Evolutionary conservation across 176 grass and related monocot species (phyloP).

Genomic region (Dendrocalamus sinicus): DNA sequence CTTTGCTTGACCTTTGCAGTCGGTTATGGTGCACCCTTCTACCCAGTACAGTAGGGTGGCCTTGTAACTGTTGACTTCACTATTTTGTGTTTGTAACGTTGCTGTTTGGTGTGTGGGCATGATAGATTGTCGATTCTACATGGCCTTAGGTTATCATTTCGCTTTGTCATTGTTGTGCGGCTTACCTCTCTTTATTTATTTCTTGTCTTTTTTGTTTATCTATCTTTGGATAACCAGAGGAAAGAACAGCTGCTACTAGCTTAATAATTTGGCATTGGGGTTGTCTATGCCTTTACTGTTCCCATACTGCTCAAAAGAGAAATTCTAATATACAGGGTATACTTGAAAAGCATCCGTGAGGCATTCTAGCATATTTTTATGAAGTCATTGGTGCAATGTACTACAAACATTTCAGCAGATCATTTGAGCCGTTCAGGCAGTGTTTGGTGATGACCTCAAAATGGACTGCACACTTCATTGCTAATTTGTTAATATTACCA

Average conservation of each 20-base stretch:
- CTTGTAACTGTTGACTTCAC: background rate
- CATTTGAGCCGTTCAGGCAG: constrained; percentile 1
- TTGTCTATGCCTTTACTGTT: background rate
- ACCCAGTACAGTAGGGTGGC: background rate
- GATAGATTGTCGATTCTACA: background rate
- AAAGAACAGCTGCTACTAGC: constrained; percentile 29
- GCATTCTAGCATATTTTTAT: constrained; percentile 8
- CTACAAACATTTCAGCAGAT: constrained; percentile 15
- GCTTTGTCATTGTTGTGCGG: background rate
- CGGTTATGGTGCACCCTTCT: background rate
- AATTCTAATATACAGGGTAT: background rate
- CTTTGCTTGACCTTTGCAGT: background rate
- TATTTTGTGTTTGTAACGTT: constrained; percentile 20
- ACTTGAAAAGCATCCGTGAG: background rate
- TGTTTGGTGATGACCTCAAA: constrained; percentile 34
- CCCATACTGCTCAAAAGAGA: background rate
- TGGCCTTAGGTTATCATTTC: background rate
- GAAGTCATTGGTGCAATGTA: constrained; percentile 8
- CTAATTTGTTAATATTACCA: constrained; percentile 24
- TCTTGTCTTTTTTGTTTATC: background rate
- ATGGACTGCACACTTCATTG: background rate
- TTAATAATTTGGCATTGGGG: constrained; percentile 15
- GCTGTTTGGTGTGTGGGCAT: background rate
- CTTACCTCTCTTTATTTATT: background rate
- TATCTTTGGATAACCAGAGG: constrained; percentile 1